phyloP scores from a whole-genome alignment of 768 basidiomycete species.

The Serendipita sp. region DNA sequence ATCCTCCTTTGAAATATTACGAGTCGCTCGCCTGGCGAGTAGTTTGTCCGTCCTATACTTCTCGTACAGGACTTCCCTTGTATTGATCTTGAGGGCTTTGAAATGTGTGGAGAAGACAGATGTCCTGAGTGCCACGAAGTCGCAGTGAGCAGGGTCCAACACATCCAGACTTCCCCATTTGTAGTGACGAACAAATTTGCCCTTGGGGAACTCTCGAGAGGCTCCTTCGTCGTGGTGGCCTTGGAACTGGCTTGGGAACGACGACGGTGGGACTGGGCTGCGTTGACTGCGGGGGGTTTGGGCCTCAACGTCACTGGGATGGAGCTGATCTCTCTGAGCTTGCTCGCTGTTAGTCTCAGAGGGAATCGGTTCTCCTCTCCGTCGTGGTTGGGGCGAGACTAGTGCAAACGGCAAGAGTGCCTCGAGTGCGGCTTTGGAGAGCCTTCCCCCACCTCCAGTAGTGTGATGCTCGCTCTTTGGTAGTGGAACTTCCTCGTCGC shows the following conservation, averaged over 20 bases:
- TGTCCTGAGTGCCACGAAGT: constrained; percentile 72
- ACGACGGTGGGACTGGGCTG: constrained; percentile 4
- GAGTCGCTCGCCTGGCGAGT: constrained; percentile 68
- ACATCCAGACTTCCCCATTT: constrained; percentile 85
- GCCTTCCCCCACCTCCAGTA: constrained; percentile 44
- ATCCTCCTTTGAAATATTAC: constrained; percentile 59
- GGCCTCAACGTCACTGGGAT: not conserved
- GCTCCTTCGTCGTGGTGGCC: constrained; percentile 30
- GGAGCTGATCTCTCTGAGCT: not conserved
- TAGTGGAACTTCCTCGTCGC: not conserved
- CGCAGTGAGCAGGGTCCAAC: constrained; percentile 70
- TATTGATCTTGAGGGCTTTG: constrained; percentile 65
- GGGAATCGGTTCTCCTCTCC: constrained; percentile 9
- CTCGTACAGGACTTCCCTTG: constrained; percentile 85
- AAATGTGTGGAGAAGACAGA: constrained; percentile 64
- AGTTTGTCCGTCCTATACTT: constrained; percentile 84
- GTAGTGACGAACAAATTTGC: constrained; percentile 62
- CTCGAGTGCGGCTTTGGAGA: constrained; percentile 43
- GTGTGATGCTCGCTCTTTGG: constrained; percentile 38
- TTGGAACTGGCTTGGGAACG: constrained; percentile 3
- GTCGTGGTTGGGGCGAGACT: constrained; percentile 50
- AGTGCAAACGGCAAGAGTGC: constrained; percentile 61
- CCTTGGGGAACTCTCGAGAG: constrained; percentile 49
- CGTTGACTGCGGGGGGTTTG: constrained; percentile 6
- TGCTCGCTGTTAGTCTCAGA: constrained; percentile 16